Conservation (phyloP, 2,329 filamentous ascomycete species). For the Pseudogymnoascus sp. region DNA sequence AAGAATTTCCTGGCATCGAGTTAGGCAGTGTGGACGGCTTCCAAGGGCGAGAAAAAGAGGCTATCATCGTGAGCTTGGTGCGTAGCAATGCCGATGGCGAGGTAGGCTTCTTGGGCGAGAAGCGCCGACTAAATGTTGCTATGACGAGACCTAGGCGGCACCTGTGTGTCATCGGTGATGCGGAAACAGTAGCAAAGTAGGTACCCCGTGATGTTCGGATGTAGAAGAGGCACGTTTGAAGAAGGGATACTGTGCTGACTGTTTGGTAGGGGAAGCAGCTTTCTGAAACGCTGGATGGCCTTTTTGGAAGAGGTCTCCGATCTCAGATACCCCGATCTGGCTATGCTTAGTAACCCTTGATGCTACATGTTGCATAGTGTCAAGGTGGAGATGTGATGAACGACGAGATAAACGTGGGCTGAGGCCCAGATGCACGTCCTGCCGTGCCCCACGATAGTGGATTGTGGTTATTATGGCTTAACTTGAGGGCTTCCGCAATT, state of each 20-base stretch:
- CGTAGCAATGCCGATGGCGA: constrained; percentile 79
- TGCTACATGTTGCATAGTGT: neutral
- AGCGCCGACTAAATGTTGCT: constrained; percentile 85
- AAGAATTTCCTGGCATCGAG: constrained; percentile 74
- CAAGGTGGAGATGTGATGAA: constrained; percentile 1
- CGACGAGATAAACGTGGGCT: neutral
- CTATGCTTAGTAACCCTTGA: constrained; percentile 21
- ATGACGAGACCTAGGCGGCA: constrained; percentile 94
- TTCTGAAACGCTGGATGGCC: constrained; percentile 84
- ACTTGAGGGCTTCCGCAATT: neutral
- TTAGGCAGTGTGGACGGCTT: constrained; percentile 97
- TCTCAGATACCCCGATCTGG: constrained; percentile 71
- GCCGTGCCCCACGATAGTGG: neutral
- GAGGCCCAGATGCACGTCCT: neutral
- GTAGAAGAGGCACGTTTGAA: neutral
- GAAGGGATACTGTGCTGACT: constrained; percentile 19
- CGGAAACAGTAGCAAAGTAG: constrained; percentile 82
- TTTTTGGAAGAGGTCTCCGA: constrained; percentile 86
- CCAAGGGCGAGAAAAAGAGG: constrained; percentile 94
- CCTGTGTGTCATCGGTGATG: constrained; percentile 84
- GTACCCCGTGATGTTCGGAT: constrained; percentile 31
- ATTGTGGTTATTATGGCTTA: neutral
- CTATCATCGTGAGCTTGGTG: constrained; percentile 86
- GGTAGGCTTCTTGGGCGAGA: constrained; percentile 89
- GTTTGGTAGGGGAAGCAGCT: constrained; percentile 62